Percentiles rank a stretch among this genome's conserved stretches.
phyloP scores from a whole-genome alignment of 2,329 filamentous ascomycete genomes.

The Fusarium virguliforme region DNA sequence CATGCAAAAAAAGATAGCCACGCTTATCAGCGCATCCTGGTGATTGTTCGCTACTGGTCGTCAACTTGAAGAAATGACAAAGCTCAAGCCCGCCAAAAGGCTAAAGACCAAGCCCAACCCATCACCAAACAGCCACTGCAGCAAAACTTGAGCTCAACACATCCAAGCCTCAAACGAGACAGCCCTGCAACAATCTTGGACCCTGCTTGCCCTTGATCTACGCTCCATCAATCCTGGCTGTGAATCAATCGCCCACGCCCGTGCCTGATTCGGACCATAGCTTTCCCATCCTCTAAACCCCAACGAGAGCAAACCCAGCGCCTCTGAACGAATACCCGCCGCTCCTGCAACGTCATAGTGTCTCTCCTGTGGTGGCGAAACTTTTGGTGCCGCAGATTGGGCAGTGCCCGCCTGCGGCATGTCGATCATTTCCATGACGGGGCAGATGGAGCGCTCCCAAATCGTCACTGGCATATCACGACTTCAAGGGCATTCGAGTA shows the following conservation, averaged over 20 bases:
- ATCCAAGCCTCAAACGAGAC: background rate
- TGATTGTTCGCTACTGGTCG: background rate
- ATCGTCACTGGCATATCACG: background rate
- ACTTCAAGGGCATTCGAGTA: background rate
- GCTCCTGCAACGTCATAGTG: background rate
- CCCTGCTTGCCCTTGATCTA: background rate
- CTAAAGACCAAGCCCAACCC: background rate
- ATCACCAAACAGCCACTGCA: background rate
- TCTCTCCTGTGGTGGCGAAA: background rate
- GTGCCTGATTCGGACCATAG: background rate
- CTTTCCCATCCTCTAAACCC: background rate
- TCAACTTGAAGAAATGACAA: background rate
- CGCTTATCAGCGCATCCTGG: background rate
- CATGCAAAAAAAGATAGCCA: background rate
- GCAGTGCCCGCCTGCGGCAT: background rate
- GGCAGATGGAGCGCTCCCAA: slow-evolving; percentile 9
- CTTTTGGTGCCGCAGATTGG: too few relatives aligned
- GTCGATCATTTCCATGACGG: background rate
- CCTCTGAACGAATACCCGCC: background rate
- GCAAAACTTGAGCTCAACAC: background rate
- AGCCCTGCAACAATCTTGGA: background rate
- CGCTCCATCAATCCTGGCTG: background rate
- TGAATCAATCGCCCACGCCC: background rate
- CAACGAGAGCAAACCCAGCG: background rate
- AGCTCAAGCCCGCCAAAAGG: background rate